Evolutionary conservation across 2,329 filamentous ascomycete genomes (phyloP).

Genomic region (Neocatenulostroma microsporum): DNA sequence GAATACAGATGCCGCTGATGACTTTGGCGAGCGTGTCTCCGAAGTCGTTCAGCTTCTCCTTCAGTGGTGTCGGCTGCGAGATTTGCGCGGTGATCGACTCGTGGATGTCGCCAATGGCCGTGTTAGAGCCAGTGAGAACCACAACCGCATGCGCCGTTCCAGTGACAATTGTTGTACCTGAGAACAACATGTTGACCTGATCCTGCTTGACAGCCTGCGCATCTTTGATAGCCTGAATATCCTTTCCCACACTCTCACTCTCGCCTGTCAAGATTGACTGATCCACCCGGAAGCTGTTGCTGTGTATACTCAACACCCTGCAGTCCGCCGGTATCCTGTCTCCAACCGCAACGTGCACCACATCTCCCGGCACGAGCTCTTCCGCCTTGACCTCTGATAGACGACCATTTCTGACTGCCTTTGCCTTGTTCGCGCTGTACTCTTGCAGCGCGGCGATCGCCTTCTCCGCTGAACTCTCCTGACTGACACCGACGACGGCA

Average conservation of each 20-base stretch:
- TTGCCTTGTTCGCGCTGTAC: slow-evolving; percentile 97
- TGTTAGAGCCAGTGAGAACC: slow-evolving; percentile 78
- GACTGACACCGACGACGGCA: slow-evolving; percentile 92
- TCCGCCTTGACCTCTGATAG: slow-evolving; percentile 86
- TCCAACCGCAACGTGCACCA: slow-evolving; percentile 79
- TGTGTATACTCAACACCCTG: slow-evolving; percentile 79
- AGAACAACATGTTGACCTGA: slow-evolving; percentile 96
- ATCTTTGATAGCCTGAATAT: slow-evolving; percentile 61
- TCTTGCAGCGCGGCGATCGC: slow-evolving; percentile 96
- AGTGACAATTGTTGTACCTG: slow-evolving; percentile 92
- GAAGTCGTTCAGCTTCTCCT: slow-evolving; percentile 98
- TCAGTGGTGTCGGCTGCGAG: slow-evolving; percentile 90
- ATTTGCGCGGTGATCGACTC: slow-evolving; percentile 98
- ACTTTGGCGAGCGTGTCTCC: slow-evolving; percentile 95
- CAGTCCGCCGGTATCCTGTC: slow-evolving; percentile 94
- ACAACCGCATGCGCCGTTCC: slow-evolving; percentile 89
- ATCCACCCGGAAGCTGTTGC: slow-evolving; percentile 95
- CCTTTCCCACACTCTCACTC: slow-evolving; percentile 93
- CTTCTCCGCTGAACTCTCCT: slow-evolving; percentile 98
- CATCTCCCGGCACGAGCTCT: slow-evolving; percentile 88
- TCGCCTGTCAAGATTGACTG: slow-evolving; percentile 96
- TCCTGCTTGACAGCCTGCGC: slow-evolving; percentile 89
- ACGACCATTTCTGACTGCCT: slow-evolving; percentile 77
- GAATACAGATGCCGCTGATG: slow-evolving; percentile 90
- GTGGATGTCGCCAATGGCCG: slow-evolving; percentile 96